A percentile compares a stretch with the other conserved stretches of the same genome.
Conservation (phyloP, 345 rosid genomes). For the Psidium friedrichsthalianum region DNA sequence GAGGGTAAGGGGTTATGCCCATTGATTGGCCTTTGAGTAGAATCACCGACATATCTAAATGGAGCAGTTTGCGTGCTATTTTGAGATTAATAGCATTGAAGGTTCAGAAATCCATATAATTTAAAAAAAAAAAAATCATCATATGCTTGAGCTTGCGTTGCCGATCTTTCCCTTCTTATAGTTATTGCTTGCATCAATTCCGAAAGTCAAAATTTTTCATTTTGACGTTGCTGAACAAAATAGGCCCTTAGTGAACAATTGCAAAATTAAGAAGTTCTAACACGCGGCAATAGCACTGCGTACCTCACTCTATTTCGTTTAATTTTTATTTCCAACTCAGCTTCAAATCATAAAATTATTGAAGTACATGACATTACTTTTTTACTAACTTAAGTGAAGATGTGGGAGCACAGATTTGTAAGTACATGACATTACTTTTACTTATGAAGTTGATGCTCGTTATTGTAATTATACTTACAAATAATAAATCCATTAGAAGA, state of each 20-base stretch:
- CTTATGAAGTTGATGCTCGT: not conserved
- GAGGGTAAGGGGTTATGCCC: not conserved
- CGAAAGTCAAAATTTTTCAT: not conserved
- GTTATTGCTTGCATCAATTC: not conserved
- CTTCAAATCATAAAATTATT: not conserved
- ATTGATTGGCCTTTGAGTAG: not conserved
- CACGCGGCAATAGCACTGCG: not conserved
- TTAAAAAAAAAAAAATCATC: not conserved
- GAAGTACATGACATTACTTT: not conserved
- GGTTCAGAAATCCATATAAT: not conserved
- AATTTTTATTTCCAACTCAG: not conserved
- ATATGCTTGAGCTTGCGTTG: accelerated
- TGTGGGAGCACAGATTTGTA: not conserved
- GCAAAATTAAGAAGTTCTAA: not conserved
- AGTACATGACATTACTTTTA: not conserved
- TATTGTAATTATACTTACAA: not conserved
- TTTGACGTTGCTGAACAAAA: not conserved
- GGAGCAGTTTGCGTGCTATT: not conserved
- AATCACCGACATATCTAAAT: not conserved
- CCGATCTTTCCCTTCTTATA: not conserved
- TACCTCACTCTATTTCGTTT: not conserved
- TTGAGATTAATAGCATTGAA: not conserved
- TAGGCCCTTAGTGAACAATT: not conserved
- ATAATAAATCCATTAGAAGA: not conserved
- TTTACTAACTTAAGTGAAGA: not conserved